A percentile compares a stretch with the other conserved stretches of the same genome.
phyloP scores from a whole-genome alignment of 2,329 filamentous ascomycete species.

The Aspergillus calidoustus region DNA sequence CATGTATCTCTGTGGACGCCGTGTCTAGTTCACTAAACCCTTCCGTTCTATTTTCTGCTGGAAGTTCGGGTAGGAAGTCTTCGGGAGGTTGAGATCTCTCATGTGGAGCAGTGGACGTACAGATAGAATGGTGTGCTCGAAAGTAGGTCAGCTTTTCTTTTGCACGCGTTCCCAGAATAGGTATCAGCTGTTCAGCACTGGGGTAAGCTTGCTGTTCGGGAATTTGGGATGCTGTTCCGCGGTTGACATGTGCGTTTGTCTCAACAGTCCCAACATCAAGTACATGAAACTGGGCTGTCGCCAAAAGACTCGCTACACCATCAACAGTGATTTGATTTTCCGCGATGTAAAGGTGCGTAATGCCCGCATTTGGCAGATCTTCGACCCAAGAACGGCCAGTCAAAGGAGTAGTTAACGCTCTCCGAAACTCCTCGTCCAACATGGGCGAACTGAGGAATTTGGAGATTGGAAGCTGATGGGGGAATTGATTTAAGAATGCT shows the following conservation, averaged over 20 bases:
- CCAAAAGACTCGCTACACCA: slow-evolving; percentile 58
- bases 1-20: slow-evolving; percentile 35
- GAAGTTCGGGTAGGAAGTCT: slow-evolving; percentile 39
- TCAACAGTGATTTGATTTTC: slow-evolving; percentile 61
- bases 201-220: slow-evolving; percentile 41
- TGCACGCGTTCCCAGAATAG: slow-evolving; percentile 53
- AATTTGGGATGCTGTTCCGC: slow-evolving; percentile 18
- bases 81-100: slow-evolving; percentile 35
- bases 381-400: slow-evolving; percentile 61
- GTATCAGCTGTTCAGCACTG: slow-evolving; percentile 60
- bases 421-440: slow-evolving; percentile 55
- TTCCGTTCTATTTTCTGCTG: slow-evolving; percentile 34
- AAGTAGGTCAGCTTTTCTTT: slow-evolving; percentile 57
- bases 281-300: slow-evolving; percentile 57
- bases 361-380: slow-evolving; percentile 57
- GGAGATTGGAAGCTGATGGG: slow-evolving; percentile 3
- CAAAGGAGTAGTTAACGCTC: slow-evolving; percentile 54
- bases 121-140: slow-evolving; percentile 58
- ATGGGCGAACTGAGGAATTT: slow-evolving; percentile 34
- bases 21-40: slow-evolving; percentile 37
- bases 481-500: slow-evolving; percentile 1
- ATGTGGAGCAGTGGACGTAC: slow-evolving; percentile 52
- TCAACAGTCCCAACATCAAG: slow-evolving; percentile 60
- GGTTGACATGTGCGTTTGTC: slow-evolving; percentile 34
- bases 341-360: slow-evolving; percentile 65